phyloP scores from a whole-genome alignment of 2,329 filamentous ascomycete genomes.

The Eutypella sp. region DNA sequence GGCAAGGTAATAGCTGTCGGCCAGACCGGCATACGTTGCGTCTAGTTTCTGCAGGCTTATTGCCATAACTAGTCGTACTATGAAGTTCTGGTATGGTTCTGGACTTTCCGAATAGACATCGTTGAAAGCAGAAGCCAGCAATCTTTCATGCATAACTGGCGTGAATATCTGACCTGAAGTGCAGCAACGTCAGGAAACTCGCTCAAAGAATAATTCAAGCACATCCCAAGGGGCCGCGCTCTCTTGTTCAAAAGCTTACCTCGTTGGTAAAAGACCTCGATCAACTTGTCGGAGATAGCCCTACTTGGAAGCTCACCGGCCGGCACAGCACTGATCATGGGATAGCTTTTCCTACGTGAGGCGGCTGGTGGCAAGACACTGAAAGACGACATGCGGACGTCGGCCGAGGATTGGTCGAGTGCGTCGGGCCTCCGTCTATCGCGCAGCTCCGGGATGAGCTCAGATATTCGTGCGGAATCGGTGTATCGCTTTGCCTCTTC shows the following conservation, averaged over 20 bases:
- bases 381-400: slow-evolving; percentile 61
- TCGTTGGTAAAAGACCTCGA: slow-evolving; percentile 83
- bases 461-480: slow-evolving; percentile 83
- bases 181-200: slow-evolving; percentile 14
- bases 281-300: slow-evolving; percentile 68
- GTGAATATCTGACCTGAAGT: slow-evolving; percentile 76
- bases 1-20: slow-evolving; percentile 90
- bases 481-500: slow-evolving; percentile 93
- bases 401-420: slow-evolving; percentile 3
- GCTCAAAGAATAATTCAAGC: no score
- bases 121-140: slow-evolving; percentile 70
- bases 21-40: slow-evolving; percentile 82
- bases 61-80: slow-evolving; percentile 85
- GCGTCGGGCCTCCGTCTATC: slow-evolving; percentile 46
- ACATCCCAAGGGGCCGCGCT: no score
- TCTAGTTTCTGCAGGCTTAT: slow-evolving; percentile 93
- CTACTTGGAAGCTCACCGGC: slow-evolving; percentile 70
- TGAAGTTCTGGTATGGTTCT: slow-evolving; percentile 82
- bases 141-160: slow-evolving; percentile 79
- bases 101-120: slow-evolving; percentile 72
- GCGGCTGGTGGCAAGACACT: slow-evolving; percentile 45
- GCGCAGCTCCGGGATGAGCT: slow-evolving; percentile 75
- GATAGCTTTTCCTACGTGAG: slow-evolving; percentile 77
- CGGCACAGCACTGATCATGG: slow-evolving; percentile 80
- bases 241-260: no score